Evolutionary conservation across 2,329 filamentous ascomycete species (phyloP).

Genomic region (Talaromyces verruculosus): DNA sequence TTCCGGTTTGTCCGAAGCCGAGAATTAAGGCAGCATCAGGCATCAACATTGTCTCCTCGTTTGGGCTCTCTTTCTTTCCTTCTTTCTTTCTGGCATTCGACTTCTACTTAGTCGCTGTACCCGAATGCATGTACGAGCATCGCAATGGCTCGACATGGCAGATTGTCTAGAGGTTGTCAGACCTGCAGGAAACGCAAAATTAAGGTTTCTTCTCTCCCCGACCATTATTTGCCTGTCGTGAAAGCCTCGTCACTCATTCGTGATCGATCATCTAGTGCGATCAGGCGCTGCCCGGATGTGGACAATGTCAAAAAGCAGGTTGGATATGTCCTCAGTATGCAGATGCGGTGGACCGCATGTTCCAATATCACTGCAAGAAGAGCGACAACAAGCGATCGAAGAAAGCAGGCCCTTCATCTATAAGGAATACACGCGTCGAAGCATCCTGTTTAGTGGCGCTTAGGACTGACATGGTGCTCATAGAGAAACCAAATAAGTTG

Average conservation of each 20-base stretch:
- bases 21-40: background rate
- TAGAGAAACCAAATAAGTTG: background rate
- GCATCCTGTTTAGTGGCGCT: background rate
- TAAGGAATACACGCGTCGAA: no score
- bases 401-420: background rate
- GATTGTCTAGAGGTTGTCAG: conserved; percentile 68
- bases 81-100: background rate
- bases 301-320: conserved; percentile 21
- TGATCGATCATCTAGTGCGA: conserved; percentile 22
- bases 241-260: background rate
- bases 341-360: conserved; percentile 25
- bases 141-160: conserved; percentile 44
- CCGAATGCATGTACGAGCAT: background rate
- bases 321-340: conserved; percentile 25
- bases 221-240: background rate
- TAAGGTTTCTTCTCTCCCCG: conserved; percentile 53
- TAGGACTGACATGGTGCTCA: background rate
- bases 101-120: background rate
- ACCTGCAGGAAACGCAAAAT: conserved; percentile 72
- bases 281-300: conserved; percentile 19
- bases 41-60: background rate
- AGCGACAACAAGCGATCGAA: background rate
- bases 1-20: background rate
- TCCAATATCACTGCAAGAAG: conserved; percentile 12
- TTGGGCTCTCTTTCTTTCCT: background rate